Conservation (phyloP, 2,329 filamentous ascomycete genomes). For the Penicillium digitatum region DNA sequence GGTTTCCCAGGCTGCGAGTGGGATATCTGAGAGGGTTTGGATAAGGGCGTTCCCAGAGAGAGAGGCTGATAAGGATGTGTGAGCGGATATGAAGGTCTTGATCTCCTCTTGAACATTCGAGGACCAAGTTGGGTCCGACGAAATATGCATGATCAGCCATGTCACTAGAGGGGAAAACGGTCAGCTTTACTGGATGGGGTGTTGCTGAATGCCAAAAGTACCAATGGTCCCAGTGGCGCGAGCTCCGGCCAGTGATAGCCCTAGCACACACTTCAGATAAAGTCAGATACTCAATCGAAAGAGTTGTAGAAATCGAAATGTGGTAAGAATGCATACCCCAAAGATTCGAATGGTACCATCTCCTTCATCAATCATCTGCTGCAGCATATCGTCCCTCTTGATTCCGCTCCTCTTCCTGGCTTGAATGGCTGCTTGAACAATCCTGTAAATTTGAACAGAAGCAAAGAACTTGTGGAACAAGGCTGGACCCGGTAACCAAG, state of each 20-base stretch:
- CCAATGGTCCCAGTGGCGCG: slow-evolving; percentile 7
- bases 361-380: slow-evolving; percentile 10
- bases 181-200: neutral
- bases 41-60: neutral
- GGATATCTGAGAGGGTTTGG: slow-evolving; percentile 1
- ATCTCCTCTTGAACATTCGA: slow-evolving; percentile 3
- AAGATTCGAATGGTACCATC: slow-evolving; percentile 2
- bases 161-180: neutral
- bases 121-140: slow-evolving; percentile 2
- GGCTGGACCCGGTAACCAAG: slow-evolving; percentile 1
- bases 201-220: neutral
- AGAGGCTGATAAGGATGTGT: neutral
- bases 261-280: neutral
- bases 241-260: slow-evolving; percentile 3
- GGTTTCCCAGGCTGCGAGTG: slow-evolving; percentile 7
- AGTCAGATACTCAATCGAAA: neutral
- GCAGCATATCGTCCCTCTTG: slow-evolving; percentile 1
- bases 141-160: slow-evolving; percentile 10
- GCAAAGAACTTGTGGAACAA: slow-evolving; percentile 1
- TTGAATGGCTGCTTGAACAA: neutral
- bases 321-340: neutral
- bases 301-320: neutral
- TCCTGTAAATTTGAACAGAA: neutral
- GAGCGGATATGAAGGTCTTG: neutral
- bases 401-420: neutral